These are phyloP conservation scores for Potentilla sterilis DNA, from an alignment of 306 rosid genomes.

Conservation along the genomic window DNA sequence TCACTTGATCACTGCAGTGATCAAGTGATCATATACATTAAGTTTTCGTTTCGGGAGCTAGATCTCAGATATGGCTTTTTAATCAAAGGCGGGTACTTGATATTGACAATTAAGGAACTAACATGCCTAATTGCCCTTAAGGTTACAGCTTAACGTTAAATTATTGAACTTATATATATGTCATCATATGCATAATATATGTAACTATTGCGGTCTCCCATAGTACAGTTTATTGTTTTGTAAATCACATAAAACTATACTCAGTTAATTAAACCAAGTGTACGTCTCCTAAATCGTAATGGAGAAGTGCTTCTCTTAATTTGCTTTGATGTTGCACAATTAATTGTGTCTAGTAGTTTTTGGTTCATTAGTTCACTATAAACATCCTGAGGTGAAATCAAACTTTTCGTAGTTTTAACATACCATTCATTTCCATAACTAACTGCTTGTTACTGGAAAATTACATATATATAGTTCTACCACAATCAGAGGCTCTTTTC, in stretches of 20 bases:
- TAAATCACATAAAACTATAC: not conserved
- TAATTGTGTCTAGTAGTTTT: not conserved
- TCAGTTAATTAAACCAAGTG: too few species aligned
- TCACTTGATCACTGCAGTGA: too few species aligned
- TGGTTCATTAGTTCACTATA: not conserved
- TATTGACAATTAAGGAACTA: slow-evolving; percentile 47
- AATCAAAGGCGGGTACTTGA: slow-evolving; percentile 40
- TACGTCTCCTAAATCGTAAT: too few species aligned
- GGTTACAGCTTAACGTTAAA: not conserved
- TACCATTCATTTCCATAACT: not conserved
- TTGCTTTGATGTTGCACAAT: too few species aligned
- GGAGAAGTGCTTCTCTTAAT: too few species aligned
- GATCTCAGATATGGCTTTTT: slow-evolving; percentile 28
- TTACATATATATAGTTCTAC: not conserved
- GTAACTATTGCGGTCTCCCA: not conserved
- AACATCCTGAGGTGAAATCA: too few species aligned
- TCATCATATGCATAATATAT: not conserved
- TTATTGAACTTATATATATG: not conserved
- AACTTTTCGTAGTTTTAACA: not conserved
- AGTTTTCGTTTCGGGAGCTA: slow-evolving; percentile 29
- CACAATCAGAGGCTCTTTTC: not conserved
- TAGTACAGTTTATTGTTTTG: not conserved
- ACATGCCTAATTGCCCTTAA: slow-evolving; percentile 23
- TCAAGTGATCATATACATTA: not conserved
- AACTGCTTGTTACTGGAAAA: not conserved